Evolutionary conservation across 441 rosid species (phyloP), one percentile per base, ranked within the genome.

Genomic region (Viola pubescens): DNA sequence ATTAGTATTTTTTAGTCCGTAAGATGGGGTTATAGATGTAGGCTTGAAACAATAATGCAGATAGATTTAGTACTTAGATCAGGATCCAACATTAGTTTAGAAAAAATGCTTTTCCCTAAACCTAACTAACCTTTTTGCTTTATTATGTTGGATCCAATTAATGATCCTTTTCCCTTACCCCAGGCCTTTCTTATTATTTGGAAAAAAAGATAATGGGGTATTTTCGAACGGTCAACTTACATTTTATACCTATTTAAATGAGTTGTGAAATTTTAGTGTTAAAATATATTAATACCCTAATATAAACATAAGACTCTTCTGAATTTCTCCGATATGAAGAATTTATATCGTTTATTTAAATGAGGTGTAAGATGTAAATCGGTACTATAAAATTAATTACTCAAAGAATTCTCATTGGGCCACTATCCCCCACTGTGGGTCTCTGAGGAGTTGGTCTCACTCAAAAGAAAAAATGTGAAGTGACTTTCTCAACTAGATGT

Each of bases 61-160:
- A 62, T 55, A 59, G 81, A 76, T 70, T 73, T 65, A 57, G 75
- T 68, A 58, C 54, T 55, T 62, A 51, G 76, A 65, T 70, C 58
- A 74, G 74, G 70, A 73, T 73, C 67, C 34, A 61, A 59, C 58
- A 67, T 60, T 61, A 52, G 63, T 56, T 61, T 44, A 63, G 39
- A 65, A 40, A 44, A 44, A 34, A 26, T 43, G 4, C 40, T 41
- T 41, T 16, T 16, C 34, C 34, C 68, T 68, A 50, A 69, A 74
- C 79, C 79, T 60, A 70, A 75, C 68, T 62, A 58, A 12, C 62
- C 69, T 56, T 80, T 77, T 72, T 57, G 62, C 73, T 76, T 78
- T 65, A 60, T 61, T 45, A 65, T 74, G 71, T 61, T 54, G 83
- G 81, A 75, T 80, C 84, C 81, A 82, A 78, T 76, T 74, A 78